A percentile compares a stretch with the other conserved stretches of the same genome.
phyloP scores from a whole-genome alignment of 345 rosid genomes.

The Heritiera fomes region DNA sequence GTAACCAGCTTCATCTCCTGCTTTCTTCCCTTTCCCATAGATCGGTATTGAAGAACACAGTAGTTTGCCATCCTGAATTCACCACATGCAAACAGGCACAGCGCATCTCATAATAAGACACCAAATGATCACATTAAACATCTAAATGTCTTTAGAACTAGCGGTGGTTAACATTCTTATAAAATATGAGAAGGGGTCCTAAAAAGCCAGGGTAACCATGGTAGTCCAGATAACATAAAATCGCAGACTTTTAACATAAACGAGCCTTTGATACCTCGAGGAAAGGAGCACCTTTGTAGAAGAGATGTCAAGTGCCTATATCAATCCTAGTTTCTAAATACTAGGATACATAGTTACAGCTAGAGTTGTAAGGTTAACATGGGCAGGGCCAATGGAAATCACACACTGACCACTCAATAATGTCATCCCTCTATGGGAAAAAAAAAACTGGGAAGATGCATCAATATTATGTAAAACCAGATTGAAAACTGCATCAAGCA shows the following conservation, averaged over 20 bases:
- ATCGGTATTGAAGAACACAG: slow-evolving; percentile 59
- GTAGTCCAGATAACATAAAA: neutral
- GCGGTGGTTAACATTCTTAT: neutral
- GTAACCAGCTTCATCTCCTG: slow-evolving; percentile 86
- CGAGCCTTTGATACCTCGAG: neutral
- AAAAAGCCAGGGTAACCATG: neutral
- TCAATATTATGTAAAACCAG: neutral
- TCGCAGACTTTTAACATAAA: neutral
- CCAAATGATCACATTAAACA: neutral
- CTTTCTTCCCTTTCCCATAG: slow-evolving; percentile 72
- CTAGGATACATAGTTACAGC: neutral
- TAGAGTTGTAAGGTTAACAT: neutral
- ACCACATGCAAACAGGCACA: neutral
- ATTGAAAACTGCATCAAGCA: neutral
- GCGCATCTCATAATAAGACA: neutral
- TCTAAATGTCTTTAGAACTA: neutral
- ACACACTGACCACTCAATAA: neutral
- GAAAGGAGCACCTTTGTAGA: neutral
- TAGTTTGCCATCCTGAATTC: slow-evolving; percentile 57
- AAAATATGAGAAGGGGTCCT: neutral
- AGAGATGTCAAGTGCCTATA: neutral
- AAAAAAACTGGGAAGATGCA: neutral
- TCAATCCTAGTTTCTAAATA: neutral
- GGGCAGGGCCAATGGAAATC: neutral
- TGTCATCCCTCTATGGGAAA: neutral